Base-by-base conservation (phyloP, 2,329 filamentous ascomycete species). In the Cordyceps sp. region DNA sequence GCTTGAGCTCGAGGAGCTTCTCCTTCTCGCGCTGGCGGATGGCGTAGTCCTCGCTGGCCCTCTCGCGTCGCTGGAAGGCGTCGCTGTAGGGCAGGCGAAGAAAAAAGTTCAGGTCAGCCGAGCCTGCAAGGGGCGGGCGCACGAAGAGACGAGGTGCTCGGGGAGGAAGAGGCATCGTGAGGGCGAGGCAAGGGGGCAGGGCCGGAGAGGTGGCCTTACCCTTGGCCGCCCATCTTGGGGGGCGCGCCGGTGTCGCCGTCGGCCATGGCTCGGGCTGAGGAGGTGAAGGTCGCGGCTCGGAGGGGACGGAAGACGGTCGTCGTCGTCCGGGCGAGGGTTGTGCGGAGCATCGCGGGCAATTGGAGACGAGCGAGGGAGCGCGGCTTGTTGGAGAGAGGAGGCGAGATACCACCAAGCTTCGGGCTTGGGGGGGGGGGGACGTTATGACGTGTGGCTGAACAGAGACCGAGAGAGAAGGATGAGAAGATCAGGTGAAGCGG, bases 51-150 rank as follows among this genome's bases (percentile, higher is more conserved):
- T 96, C 90, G 53, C 64, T 69, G 44, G 88, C 88, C 53, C 78
- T 72, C 62, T 98, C 90, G 47, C 90, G 84, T 62, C 78, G 79
- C 62, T 78, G 83, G 72, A 94, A 98, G 35, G 83, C 74, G 53
- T 98, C 88, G 46, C 88, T 93, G n/a, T n/a, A n/a, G n/a, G n/a
- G n/a, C n/a, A n/a, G n/a, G 43, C 45, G 30, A 22, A 33, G 27
- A 21, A 33, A 33, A 26, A 20, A 34, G 20, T 28, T 13, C 5
- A 10, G 8, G 37, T 36, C 20, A 39, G 39, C 19, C 6, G 12
- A n/a, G 13, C 26, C 29, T 15, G 12, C 20, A 21, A n/a, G n/a
- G n/a, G n/a, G n/a, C n/a, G n/a, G n/a, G n/a, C n/a, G n/a, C n/a
- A n/a, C n/a, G n/a, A n/a, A n/a, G n/a, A n/a, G n/a, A n/a, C n/a